These are phyloP conservation scores for Backusella psychrophila DNA, from an alignment of 192 early-diverging fungal species.

Conservation along the genomic window DNA sequence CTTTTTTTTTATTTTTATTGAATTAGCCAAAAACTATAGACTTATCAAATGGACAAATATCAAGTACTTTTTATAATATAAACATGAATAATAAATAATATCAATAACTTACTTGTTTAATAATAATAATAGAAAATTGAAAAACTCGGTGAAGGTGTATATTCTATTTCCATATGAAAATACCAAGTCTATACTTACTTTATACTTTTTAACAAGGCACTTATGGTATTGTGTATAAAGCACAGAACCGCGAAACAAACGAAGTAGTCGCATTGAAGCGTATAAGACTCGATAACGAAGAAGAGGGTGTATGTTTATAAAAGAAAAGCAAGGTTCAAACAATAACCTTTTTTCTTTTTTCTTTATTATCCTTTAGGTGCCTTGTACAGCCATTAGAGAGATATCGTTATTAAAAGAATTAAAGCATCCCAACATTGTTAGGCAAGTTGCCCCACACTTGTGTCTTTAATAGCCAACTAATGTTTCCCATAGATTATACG, in stretches of 20 bases:
- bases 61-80: slow-evolving; percentile 37
- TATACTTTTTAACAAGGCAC: slow-evolving; percentile 54
- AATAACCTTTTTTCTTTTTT: background rate
- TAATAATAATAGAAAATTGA: slow-evolving; percentile 84
- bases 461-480: background rate
- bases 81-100: background rate
- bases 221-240: slow-evolving; percentile 99
- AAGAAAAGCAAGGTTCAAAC: background rate
- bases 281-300: slow-evolving; percentile 86
- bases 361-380: slow-evolving; percentile 47
- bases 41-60: slow-evolving; percentile 57
- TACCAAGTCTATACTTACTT: background rate
- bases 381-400: slow-evolving; percentile 83
- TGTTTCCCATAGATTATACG: slow-evolving; percentile 72
- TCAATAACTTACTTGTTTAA: background rate
- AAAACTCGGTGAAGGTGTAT: slow-evolving; percentile 90
- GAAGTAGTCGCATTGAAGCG: slow-evolving; percentile 98
- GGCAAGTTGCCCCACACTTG: slow-evolving; percentile 45
- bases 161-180: background rate
- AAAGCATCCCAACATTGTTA: slow-evolving; percentile 81
- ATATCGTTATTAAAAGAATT: slow-evolving; percentile 87
- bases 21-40: background rate
- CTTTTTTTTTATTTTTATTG: background rate
- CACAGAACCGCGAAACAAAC: slow-evolving; percentile 90
- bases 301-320: slow-evolving; percentile 70